phyloP scores from a whole-genome alignment of 495 filamentous ascomycete species.

The Sabuloglossum arenarium region DNA sequence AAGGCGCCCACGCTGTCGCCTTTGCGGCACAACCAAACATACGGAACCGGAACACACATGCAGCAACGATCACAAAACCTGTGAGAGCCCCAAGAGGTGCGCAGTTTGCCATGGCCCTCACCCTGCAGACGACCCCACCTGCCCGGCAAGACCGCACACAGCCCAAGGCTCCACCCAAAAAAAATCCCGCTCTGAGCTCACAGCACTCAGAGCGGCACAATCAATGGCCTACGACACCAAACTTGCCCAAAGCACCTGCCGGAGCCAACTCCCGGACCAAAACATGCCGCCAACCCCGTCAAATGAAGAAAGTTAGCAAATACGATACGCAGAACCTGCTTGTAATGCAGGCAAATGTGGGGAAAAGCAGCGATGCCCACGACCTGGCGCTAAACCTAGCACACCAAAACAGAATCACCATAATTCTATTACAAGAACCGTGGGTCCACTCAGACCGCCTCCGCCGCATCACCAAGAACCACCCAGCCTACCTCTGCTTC shows the following conservation, averaged over 20 bases:
- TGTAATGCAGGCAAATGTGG: background rate
- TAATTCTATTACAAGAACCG: background rate
- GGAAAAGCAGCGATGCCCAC: background rate
- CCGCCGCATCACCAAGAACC: background rate
- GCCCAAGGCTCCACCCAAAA: background rate
- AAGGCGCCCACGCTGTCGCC: background rate
- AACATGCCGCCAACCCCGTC: background rate
- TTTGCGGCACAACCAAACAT: background rate
- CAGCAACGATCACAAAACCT: background rate
- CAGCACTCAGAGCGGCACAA: too few species aligned
- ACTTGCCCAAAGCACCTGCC: background rate
- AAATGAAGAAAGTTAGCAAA: background rate
- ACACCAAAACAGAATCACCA: background rate
- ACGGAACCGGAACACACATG: background rate
- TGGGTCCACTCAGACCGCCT: background rate
- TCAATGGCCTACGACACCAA: too few species aligned
- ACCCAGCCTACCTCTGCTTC: background rate
- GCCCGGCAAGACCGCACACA: background rate
- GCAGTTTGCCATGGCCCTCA: background rate
- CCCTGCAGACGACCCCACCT: background rate
- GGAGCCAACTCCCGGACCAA: background rate
- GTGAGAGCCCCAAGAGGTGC: background rate
- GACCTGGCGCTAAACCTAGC: background rate
- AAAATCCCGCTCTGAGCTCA: background rate
- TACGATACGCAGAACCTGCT: background rate